Percentiles rank a stretch among this genome's conserved stretches.
phyloP scores from a whole-genome alignment of 768 basidiomycete species.

The Clitopilus hobsonii region DNA sequence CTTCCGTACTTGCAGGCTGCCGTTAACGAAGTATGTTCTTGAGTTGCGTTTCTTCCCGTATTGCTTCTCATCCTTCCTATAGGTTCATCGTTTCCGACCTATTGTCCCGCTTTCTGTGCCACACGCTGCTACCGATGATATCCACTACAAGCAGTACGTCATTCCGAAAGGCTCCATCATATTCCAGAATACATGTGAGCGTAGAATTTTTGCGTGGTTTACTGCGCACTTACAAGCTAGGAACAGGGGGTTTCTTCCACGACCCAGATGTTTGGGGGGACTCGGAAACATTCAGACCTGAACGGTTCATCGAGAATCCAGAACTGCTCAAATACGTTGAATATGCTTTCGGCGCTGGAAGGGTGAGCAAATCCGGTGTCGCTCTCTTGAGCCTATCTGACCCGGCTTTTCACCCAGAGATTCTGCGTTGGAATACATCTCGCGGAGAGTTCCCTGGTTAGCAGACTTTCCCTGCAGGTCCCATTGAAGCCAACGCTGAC shows the following conservation, averaged over 20 bases:
- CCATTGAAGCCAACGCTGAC: too few relatives aligned
- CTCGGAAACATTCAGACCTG: not conserved
- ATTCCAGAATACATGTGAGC: not conserved
- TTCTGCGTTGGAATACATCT: not conserved
- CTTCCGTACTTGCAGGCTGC: slow-evolving; percentile 11
- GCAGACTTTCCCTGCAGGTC: not conserved
- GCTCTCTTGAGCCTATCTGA: too few relatives aligned
- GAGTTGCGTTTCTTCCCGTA: too few relatives aligned
- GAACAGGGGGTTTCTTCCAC: not conserved
- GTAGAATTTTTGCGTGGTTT: not conserved
- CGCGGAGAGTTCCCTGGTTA: not conserved
- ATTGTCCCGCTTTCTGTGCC: slow-evolving; percentile 13
- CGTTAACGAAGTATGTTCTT: slow-evolving; percentile 8
- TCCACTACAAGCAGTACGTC: not conserved
- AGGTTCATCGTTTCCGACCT: slow-evolving; percentile 18
- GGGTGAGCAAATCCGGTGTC: too few relatives aligned
- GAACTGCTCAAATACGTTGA: not conserved
- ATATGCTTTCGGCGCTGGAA: not conserved
- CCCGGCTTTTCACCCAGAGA: too few relatives aligned
- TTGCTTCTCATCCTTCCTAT: not conserved
- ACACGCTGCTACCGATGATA: slow-evolving; percentile 8
- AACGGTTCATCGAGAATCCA: not conserved
- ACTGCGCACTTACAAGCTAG: too few relatives aligned
- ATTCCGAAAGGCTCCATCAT: not conserved
- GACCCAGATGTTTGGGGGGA: not conserved